Conservation (phyloP, 1,284 basidiomycete species). For the Grifola frondosa region DNA sequence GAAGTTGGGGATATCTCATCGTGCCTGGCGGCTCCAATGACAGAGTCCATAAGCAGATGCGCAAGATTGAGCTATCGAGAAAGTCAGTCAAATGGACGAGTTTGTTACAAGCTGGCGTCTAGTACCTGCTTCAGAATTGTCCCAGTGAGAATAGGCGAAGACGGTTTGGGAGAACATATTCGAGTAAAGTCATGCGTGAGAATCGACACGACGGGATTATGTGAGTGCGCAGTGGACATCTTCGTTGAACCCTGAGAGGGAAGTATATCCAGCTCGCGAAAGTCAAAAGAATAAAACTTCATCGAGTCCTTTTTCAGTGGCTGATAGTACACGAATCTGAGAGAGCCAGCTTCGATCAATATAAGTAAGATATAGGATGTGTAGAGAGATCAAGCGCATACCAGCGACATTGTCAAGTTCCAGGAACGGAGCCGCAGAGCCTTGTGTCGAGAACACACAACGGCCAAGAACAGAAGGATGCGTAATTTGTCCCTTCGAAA, state of each 20-base stretch:
- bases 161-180: not conserved
- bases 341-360: not conserved
- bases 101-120: not conserved
- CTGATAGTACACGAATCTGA: slow-evolving; percentile 12
- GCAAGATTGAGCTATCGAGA: slow-evolving; percentile 13
- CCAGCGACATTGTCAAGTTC: not conserved
- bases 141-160: not conserved
- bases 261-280: slow-evolving; percentile 21
- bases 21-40: too few relatives aligned
- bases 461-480: not conserved
- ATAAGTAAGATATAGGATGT: not conserved
- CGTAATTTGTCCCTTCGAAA: too few relatives aligned
- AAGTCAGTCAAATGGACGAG: not conserved
- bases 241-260: slow-evolving; percentile 11
- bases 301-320: slow-evolving; percentile 16
- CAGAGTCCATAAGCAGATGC: slow-evolving; percentile 6
- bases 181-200: slow-evolving; percentile 14
- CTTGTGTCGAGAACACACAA: not conserved
- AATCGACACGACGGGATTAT: not conserved
- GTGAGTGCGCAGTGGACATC: not conserved
- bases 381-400: not conserved
- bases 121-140: slow-evolving; percentile 15
- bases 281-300: slow-evolving; percentile 23
- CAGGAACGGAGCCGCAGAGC: not conserved
- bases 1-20: too few relatives aligned